Conservation (phyloP, 768 basidiomycete species). For the Piloderma croceum region DNA sequence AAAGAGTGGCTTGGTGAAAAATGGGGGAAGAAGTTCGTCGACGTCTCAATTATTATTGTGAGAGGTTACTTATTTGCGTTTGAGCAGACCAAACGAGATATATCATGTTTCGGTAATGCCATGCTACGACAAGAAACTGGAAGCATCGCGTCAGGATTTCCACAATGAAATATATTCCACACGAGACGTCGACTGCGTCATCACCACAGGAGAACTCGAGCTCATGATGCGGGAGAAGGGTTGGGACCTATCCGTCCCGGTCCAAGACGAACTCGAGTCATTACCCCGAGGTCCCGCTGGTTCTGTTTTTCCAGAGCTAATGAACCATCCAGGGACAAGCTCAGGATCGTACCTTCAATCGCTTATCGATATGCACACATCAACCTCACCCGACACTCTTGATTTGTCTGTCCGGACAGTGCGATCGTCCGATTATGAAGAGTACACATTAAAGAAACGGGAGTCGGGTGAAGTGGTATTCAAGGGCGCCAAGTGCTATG, state of each 20-base stretch:
- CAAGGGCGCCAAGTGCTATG: conserved; percentile 93
- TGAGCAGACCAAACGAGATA: conserved; percentile 68
- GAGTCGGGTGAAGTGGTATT: conserved; percentile 63
- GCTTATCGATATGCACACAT: conserved; percentile 53
- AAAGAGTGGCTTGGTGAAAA: conserved; percentile 77
- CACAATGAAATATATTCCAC: conserved; percentile 77
- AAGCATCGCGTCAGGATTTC: conserved; percentile 93
- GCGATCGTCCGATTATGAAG: conserved; percentile 75
- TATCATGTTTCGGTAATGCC: conserved; percentile 99
- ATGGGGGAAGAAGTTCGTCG: conserved; percentile 64
- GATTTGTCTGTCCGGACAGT: conserved; percentile 50
- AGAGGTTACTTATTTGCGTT: conserved; percentile 4
- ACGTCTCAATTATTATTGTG: background rate
- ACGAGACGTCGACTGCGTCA: conserved; percentile 93
- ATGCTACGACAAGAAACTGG: conserved; percentile 99
- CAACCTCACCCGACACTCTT: conserved; percentile 39
- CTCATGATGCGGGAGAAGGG: conserved; percentile 75
- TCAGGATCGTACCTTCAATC: conserved; percentile 91
- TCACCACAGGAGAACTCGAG: conserved; percentile 93
- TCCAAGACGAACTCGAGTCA: conserved; percentile 10
- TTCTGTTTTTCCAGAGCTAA: conserved; percentile 57
- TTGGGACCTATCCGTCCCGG: conserved; percentile 62
- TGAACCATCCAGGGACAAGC: conserved; percentile 76
- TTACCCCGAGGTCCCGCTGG: conserved; percentile 7
- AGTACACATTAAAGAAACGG: conserved; percentile 49